Conservation (phyloP, 2,329 filamentous ascomycete species). For the Pseudodiploospora longispora region DNA sequence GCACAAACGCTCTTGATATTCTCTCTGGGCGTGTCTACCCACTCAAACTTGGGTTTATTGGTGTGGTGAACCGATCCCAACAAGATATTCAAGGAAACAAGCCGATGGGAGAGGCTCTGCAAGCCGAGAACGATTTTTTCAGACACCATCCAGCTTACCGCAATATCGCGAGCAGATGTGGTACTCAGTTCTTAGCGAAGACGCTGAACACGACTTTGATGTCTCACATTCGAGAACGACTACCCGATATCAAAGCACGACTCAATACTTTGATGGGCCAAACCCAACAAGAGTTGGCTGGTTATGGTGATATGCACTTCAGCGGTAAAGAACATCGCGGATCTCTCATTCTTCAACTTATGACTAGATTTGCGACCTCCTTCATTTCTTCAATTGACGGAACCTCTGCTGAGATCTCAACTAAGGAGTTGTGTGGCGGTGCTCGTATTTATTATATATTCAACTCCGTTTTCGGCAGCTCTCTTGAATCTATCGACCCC, state of each 20-base stretch:
- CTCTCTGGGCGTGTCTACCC: conserved; percentile 96
- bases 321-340: conserved; percentile 94
- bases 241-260: conserved; percentile 96
- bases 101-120: conserved; percentile 83
- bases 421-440: conserved; percentile 92
- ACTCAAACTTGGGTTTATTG: conserved; percentile 93
- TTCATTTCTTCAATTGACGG: conserved; percentile 99
- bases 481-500: conserved; percentile 90
- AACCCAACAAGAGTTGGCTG: conserved; percentile 94
- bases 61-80: conserved; percentile 94
- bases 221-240: conserved; percentile 87
- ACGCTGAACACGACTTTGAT: conserved; percentile 93
- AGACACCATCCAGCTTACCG: conserved; percentile 93
- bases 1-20: conserved; percentile 95
- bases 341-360: conserved; percentile 88
- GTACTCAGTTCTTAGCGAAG: conserved; percentile 89
- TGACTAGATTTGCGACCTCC: conserved; percentile 95
- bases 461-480: conserved; percentile 97
- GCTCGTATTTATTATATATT: conserved; percentile 98
- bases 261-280: conserved; percentile 99
- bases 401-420: conserved; percentile 97
- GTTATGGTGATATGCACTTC: conserved; percentile 96
- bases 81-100: conserved; percentile 97
- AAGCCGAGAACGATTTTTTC: conserved; percentile 91
- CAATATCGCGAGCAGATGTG: conserved; percentile 89